A percentile compares a stretch with the other conserved stretches of the same genome.
These are phyloP conservation scores for Neurospora africana DNA, from an alignment of 495 filamentous ascomycete genomes.

Conservation along the genomic window DNA sequence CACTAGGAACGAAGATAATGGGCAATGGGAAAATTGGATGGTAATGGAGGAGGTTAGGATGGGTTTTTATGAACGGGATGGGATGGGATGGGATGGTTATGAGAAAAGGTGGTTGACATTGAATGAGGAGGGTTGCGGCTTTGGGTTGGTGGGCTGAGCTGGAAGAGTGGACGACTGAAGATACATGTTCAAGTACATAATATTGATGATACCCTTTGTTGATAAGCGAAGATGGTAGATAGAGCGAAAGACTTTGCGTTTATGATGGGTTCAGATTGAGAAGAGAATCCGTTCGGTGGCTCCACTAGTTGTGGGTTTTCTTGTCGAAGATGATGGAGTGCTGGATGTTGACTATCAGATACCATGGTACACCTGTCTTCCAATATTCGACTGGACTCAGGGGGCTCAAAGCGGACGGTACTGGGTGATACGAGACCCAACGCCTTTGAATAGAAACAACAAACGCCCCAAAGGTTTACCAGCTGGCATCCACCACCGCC, in stretches of 20 bases:
- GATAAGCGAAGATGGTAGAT: not conserved
- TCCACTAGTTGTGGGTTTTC: not conserved
- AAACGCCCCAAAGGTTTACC: not conserved
- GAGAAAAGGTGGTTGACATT: not conserved
- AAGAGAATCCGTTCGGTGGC: not conserved
- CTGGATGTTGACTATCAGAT: not conserved
- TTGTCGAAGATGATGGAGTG: not conserved
- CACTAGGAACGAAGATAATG: not conserved
- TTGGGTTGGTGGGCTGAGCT: not conserved
- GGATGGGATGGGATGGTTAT: not conserved
- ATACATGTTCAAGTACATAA: not conserved
- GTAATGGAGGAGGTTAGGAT: not conserved
- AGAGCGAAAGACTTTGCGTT: not conserved
- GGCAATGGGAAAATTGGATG: not conserved
- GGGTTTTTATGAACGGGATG: not conserved
- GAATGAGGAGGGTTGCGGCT: not conserved
- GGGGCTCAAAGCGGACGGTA: not conserved
- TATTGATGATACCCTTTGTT: not conserved
- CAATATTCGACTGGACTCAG: not conserved
- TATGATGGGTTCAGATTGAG: not conserved
- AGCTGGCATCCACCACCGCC: not conserved
- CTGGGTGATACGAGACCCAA: not conserved
- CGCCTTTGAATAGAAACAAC: not conserved
- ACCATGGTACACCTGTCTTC: not conserved
- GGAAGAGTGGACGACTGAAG: not conserved